Conservation (phyloP, 2,329 filamentous ascomycete genomes). For the Aspergillus uvarum region DNA sequence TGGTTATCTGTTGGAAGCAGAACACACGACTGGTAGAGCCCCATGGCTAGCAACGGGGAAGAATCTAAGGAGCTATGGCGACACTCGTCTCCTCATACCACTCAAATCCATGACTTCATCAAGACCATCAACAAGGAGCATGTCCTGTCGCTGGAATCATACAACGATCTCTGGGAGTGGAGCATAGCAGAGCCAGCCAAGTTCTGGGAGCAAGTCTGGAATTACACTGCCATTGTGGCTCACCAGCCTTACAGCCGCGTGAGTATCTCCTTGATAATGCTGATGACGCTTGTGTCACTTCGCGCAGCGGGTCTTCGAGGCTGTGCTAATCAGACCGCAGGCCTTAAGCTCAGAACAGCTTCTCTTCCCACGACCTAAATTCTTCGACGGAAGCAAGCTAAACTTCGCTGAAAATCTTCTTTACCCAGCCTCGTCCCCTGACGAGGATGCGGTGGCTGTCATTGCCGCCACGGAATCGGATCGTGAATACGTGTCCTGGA, state of each 20-base stretch:
- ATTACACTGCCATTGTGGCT: constrained; percentile 73
- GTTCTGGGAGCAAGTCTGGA: constrained; percentile 87
- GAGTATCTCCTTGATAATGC: constrained; percentile 13
- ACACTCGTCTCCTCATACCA: constrained; percentile 65
- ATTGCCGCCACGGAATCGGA: constrained; percentile 77
- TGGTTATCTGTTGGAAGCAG: background rate
- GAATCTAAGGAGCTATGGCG: constrained; percentile 63
- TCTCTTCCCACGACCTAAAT: constrained; percentile 84
- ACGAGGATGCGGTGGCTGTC: constrained; percentile 66
- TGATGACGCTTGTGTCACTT: background rate
- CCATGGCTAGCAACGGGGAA: constrained; percentile 14
- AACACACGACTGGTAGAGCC: no score
- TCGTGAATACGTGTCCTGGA: constrained; percentile 71
- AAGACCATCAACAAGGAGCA: constrained; percentile 68
- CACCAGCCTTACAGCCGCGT: constrained; percentile 56
- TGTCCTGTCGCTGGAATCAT: constrained; percentile 61
- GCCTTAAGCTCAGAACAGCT: constrained; percentile 65
- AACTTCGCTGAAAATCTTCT: constrained; percentile 97
- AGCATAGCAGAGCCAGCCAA: constrained; percentile 71
- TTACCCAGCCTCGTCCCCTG: constrained; percentile 62
- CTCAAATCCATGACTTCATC: constrained; percentile 71
- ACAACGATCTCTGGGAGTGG: constrained; percentile 79
- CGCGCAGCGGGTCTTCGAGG: no score
- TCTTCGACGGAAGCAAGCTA: constrained; percentile 74
- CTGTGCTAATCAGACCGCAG: constrained; percentile 42